Conservation (phyloP, 192 early-diverging fungal genomes). For the Coemansia sp. region DNA sequence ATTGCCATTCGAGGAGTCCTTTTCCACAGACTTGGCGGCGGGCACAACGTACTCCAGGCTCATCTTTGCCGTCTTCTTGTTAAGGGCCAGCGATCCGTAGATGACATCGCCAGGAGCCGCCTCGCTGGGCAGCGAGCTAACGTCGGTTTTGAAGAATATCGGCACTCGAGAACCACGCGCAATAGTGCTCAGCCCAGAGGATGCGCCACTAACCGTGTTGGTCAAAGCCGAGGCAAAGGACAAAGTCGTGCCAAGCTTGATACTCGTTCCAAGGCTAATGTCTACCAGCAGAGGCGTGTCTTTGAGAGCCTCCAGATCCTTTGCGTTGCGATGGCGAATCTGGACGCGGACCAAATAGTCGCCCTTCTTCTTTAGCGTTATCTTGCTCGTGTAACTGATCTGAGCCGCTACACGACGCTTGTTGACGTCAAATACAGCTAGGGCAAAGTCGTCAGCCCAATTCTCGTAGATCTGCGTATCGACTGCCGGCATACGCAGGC, state of each 20-base stretch:
- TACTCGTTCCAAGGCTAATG: constrained; percentile 56
- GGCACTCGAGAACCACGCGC: constrained; percentile 54
- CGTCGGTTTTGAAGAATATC: constrained; percentile 33
- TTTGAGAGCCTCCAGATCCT: constrained; percentile 75
- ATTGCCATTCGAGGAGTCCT: constrained; percentile 51
- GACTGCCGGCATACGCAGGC: constrained; percentile 56
- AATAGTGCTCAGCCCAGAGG: constrained; percentile 58
- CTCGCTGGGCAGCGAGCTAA: constrained; percentile 57
- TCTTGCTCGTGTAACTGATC: constrained; percentile 69
- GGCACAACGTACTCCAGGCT: constrained; percentile 55
- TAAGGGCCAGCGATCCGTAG: constrained; percentile 64
- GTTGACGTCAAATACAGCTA: constrained; percentile 76
- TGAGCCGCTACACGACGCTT: constrained; percentile 68
- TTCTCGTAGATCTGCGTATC: constrained; percentile 72
- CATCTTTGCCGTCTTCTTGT: constrained; percentile 28
- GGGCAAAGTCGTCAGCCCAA: constrained; percentile 64
- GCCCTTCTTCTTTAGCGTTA: constrained; percentile 73
- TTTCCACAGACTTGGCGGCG: constrained; percentile 52
- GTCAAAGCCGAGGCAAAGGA: constrained; percentile 54
- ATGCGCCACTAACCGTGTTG: constrained; percentile 56
- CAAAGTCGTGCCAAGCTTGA: constrained; percentile 25
- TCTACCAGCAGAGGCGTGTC: constrained; percentile 66
- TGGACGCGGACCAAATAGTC: constrained; percentile 84
- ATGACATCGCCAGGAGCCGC: constrained; percentile 80
- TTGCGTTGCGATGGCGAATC: constrained; percentile 65